Evolutionary conservation across 2,329 filamentous ascomycete species (phyloP).

Genomic region (Fonsecaea erecta): DNA sequence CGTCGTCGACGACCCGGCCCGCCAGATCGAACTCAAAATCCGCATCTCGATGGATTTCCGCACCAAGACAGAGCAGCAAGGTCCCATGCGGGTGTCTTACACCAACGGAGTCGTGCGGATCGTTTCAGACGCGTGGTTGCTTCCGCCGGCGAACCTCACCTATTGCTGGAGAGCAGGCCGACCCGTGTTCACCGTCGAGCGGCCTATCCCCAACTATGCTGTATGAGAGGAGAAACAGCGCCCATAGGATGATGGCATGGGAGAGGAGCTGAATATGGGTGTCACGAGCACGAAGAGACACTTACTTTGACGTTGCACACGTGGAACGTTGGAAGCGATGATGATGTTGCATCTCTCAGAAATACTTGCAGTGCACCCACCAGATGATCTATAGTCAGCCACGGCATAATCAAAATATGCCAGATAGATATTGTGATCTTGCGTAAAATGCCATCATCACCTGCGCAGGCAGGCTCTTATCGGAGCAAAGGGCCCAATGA

Average conservation of each 20-base stretch:
- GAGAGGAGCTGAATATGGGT: neutral
- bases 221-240: neutral
- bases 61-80: neutral
- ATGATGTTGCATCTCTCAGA: neutral
- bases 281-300: too few species aligned
- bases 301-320: neutral
- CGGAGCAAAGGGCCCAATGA: neutral
- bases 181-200: too few species aligned
- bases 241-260: too few species aligned
- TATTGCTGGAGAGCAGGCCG: neutral
- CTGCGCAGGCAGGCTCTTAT: neutral
- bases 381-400: neutral
- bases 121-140: too few species aligned
- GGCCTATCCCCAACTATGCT: too few species aligned
- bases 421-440: neutral
- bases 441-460: neutral
- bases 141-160: neutral
- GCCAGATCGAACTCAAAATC: neutral
- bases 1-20: neutral
- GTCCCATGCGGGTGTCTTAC: too few species aligned
- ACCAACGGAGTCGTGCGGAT: too few species aligned
- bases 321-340: neutral
- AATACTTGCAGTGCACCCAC: neutral
- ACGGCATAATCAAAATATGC: neutral
- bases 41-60: neutral